Evolutionary conservation across 1,284 basidiomycete species (phyloP).

Genomic region (Boletus subluridellus): DNA sequence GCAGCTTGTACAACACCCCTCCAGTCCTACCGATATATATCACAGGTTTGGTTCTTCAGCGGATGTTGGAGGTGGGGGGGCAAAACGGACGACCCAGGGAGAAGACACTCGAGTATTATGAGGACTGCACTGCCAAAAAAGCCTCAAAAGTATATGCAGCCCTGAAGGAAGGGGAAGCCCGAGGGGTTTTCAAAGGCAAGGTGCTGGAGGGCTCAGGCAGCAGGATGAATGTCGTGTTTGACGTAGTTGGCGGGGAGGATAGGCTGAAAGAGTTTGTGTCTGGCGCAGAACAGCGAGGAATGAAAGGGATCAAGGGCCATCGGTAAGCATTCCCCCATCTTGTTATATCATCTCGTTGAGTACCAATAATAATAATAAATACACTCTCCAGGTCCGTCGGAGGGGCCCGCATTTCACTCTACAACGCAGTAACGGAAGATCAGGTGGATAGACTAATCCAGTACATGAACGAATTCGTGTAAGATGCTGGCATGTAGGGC

Average conservation of each 20-base stretch:
- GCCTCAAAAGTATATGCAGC: constrained; percentile 70
- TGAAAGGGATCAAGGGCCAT: constrained; percentile 89
- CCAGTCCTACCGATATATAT: constrained; percentile 93
- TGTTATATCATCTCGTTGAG: background rate
- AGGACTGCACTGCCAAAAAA: constrained; percentile 68
- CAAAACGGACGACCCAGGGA: constrained; percentile 29
- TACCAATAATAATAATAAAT: background rate
- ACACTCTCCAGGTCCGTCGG: constrained; percentile 53
- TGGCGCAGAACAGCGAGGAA: constrained; percentile 72
- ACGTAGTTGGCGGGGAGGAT: constrained; percentile 64
- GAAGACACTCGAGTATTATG: constrained; percentile 73
- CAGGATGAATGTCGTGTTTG: constrained; percentile 94
- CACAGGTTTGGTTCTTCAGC: constrained; percentile 79
- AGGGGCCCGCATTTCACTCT: constrained; percentile 87
- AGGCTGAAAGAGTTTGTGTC: constrained; percentile 71
- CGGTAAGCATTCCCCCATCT: constrained; percentile 53
- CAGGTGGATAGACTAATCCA: constrained; percentile 58
- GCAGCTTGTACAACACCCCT: constrained; percentile 93
- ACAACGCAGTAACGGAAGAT: constrained; percentile 91
- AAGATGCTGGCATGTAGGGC: constrained; percentile 1
- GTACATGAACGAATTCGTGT: constrained; percentile 59
- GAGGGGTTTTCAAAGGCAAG: constrained; percentile 64
- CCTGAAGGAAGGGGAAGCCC: constrained; percentile 66
- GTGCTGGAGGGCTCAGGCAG: constrained; percentile 73
- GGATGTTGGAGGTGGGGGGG: constrained; percentile 47